Evolutionary conservation across 1,139 yeast genomes (phyloP).

Genomic region (Saccharomyces hybrid): DNA sequence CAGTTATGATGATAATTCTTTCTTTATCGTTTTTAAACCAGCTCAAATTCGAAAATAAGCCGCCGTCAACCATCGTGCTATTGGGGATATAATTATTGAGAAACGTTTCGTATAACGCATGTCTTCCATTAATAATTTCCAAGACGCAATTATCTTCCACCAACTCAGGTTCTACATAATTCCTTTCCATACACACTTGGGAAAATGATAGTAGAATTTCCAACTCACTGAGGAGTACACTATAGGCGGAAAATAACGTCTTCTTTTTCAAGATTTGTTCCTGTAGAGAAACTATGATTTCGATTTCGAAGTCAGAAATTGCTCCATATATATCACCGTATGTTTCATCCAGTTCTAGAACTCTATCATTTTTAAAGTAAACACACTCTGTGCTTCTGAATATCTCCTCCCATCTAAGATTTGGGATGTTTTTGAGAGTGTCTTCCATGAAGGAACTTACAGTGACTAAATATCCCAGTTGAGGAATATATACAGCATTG

Average conservation of each 20-base stretch:
- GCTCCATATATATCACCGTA: conserved; percentile 40
- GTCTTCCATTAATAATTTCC: conserved; percentile 31
- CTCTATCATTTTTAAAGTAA: conserved; percentile 35
- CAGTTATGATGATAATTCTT: conserved; percentile 36
- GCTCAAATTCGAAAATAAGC: conserved; percentile 3
- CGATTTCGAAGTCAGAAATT: conserved; percentile 39
- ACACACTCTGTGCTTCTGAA: conserved; percentile 36
- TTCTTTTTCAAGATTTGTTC: conserved; percentile 23
- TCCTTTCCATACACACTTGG: conserved; percentile 29
- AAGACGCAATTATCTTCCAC: conserved; percentile 21
- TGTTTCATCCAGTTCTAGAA: conserved; percentile 32
- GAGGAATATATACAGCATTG: conserved; percentile 40
- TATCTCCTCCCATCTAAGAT: conserved; percentile 33
- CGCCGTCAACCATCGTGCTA: conserved; percentile 29
- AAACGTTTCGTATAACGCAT: conserved; percentile 38
- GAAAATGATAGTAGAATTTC: conserved; percentile 39
- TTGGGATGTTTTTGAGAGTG: conserved; percentile 8
- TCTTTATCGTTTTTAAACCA: conserved; percentile 8
- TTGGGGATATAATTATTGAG: conserved; percentile 36
- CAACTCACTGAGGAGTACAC: conserved; percentile 31
- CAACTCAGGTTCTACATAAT: conserved; percentile 36
- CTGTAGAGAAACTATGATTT: conserved; percentile 34
- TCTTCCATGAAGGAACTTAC: conserved; percentile 13
- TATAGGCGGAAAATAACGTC: conserved; percentile 14
- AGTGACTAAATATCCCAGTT: conserved; percentile 38